phyloP scores from a whole-genome alignment of 2,329 filamentous ascomycete species.

The Akanthomyces dipterigenus region DNA sequence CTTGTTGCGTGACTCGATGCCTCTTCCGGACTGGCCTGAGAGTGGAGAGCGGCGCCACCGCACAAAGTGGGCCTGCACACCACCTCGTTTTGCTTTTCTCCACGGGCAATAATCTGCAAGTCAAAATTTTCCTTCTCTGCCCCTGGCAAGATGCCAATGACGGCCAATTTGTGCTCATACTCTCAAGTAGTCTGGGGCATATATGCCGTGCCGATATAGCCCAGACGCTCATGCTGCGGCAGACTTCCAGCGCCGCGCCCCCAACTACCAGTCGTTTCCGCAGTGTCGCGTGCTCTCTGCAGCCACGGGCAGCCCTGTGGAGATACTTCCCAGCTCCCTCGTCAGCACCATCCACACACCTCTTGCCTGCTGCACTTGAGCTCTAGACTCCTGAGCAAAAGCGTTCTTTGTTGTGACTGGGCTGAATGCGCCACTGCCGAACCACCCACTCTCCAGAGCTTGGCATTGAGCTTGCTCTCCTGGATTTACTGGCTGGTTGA shows the following conservation, averaged over 20 bases:
- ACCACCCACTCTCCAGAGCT: background rate
- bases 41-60: background rate
- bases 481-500: no score
- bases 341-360: background rate
- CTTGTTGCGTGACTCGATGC: constrained; percentile 4
- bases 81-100: no score
- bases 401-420: background rate
- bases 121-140: no score
- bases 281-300: background rate
- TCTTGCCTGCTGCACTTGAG: no score
- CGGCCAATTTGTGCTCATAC: no score
- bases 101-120: background rate
- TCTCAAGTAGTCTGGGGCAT: no score
- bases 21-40: background rate
- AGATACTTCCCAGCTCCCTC: background rate
- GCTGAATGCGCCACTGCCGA: no score
- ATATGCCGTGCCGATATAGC: no score
- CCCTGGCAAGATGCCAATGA: no score
- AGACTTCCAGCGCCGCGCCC: no score
- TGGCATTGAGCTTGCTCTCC: no score
- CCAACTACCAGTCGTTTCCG: background rate
- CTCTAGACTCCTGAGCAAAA: background rate
- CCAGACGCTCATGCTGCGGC: no score
- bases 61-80: background rate
- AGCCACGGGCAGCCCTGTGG: background rate